Evolutionary conservation across 805 yeast genomes (phyloP), one percentile per base, ranked within the genome.

Genomic region (Dipodascopsis tothii): DNA sequence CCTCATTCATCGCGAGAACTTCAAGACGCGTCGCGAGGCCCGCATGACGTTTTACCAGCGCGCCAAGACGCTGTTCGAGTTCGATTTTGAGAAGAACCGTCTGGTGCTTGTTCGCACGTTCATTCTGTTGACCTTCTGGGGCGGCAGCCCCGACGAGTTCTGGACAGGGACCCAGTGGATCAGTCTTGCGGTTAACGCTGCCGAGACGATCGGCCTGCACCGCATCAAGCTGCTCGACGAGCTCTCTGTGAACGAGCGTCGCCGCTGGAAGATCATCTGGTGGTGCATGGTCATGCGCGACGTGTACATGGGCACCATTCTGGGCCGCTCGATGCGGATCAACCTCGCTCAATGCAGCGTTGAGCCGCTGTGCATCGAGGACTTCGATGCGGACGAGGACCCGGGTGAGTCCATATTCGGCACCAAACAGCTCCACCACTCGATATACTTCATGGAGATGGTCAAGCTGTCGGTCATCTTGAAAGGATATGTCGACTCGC

Each of bases 101-200:
- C 21, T 44, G 7, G 40, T 38, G 14, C 35, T 47, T 4, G 21
- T 47, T 5, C 48, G 41, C 21, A 28, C 35, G 17, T 41, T 43
- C n/a, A 28, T 47, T 3, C 25, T 47, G 28, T 37, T 47, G 30
- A 40, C 51, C 3, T 47, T 47, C 21, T 47, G 50, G 51, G 48
- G 48, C 5, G 51, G 51, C 34, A 5, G 23, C 7, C 48, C 48
- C 7, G 32, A 46, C 27, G 49, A 46, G 33, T 43, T 43, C 19
- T 50, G 51, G 54, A 47, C 41, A n/a, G 41, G 46, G 4, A 32
- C 32, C 18, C 33, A 47, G 1, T 50, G 54, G 54, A 27, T 50
- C 11, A 36, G 34, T 18, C 35, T 42, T 11, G 45, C 54, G 14
- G 52, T 50, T 1, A 46, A 40, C 36, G 38, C 45, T 19, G 51